phyloP scores from a whole-genome alignment of 1,139 yeast genomes.

The Protomyces lactucae-debilis region DNA sequence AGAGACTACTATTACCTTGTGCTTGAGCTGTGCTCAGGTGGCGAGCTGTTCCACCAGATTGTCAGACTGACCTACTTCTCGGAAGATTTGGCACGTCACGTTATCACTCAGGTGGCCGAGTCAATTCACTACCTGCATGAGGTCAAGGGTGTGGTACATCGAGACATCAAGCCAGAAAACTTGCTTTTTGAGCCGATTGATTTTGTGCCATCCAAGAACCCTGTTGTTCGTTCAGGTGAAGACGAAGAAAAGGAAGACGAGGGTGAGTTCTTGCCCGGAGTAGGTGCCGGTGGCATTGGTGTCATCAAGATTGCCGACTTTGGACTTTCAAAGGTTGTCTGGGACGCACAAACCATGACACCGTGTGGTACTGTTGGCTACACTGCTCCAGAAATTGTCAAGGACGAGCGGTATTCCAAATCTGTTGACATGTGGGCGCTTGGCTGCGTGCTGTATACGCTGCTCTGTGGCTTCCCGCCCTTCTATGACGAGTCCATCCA shows the following conservation, averaged over 20 bases:
- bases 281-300: slow-evolving; percentile 92
- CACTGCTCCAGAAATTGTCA: slow-evolving; percentile 92
- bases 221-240: slow-evolving; percentile 61
- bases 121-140: slow-evolving; percentile 80
- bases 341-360: slow-evolving; percentile 64
- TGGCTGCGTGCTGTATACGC: slow-evolving; percentile 86
- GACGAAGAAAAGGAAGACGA: slow-evolving; percentile 77
- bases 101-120: slow-evolving; percentile 74
- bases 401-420: slow-evolving; percentile 77
- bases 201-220: slow-evolving; percentile 50
- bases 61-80: slow-evolving; percentile 86
- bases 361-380: slow-evolving; percentile 90
- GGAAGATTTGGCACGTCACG: slow-evolving; percentile 78
- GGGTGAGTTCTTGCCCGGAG: slow-evolving; percentile 67
- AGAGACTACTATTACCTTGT: slow-evolving; percentile 67
- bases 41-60: slow-evolving; percentile 90
- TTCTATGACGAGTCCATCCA: slow-evolving; percentile 86
- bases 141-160: slow-evolving; percentile 78
- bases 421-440: slow-evolving; percentile 95
- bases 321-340: slow-evolving; percentile 81
- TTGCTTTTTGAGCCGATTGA: slow-evolving; percentile 74
- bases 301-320: slow-evolving; percentile 83
- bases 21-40: slow-evolving; percentile 83
- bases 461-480: slow-evolving; percentile 93
- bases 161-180: slow-evolving; percentile 95